Evolutionary conservation across 1,284 basidiomycete genomes (phyloP), one percentile per base, ranked within the genome.

Genomic region (Pseudozyma thailandica): DNA sequence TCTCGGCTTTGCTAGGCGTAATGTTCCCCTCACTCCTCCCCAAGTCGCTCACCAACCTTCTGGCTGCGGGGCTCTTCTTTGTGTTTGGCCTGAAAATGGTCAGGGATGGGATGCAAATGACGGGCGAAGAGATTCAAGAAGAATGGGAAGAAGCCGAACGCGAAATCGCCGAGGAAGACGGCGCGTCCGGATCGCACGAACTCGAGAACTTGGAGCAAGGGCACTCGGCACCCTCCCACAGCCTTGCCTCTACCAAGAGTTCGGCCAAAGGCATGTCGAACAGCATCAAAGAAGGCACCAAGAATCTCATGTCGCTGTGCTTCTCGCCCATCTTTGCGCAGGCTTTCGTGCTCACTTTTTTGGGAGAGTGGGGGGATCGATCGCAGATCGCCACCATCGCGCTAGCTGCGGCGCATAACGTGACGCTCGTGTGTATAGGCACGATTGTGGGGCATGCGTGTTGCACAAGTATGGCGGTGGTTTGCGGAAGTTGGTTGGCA

Each of bases 341-440:
- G 84, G 90, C 93, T 0, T 98, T 98, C 76, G 85, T 95, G 35
- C 86, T 98, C 56, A 98, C 95, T 0, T 98, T 98, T 84, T 86
- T 98, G 12, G 96, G 94, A 21, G 95, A 98, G 84, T 98, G 95
- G 95, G 96, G 95, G 1, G 96, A 98, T 84, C 86, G 95, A 42
- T 94, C 92, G 80, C 96, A 98, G 85, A 95, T 98, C 75, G 92
- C 96, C 0, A 98, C 95, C 0, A 97, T 98, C 72, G 94, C 93
- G 2, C 86, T 98, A 46, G 96, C 92, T 1, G 94, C 95, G 31
- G 93, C 95, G 23, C 93, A 91, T 88, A 90, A 89, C 81, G 87
- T 90, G 6, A 88, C 88, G 74, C 87, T 97, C 37, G 92, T 98
- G 35, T 90, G 92, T 0, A 79, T 94, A 12, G 95, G 95, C 2